Base-by-base conservation (phyloP, 495 filamentous ascomycete species). In the Xylaria palmicola region DNA sequence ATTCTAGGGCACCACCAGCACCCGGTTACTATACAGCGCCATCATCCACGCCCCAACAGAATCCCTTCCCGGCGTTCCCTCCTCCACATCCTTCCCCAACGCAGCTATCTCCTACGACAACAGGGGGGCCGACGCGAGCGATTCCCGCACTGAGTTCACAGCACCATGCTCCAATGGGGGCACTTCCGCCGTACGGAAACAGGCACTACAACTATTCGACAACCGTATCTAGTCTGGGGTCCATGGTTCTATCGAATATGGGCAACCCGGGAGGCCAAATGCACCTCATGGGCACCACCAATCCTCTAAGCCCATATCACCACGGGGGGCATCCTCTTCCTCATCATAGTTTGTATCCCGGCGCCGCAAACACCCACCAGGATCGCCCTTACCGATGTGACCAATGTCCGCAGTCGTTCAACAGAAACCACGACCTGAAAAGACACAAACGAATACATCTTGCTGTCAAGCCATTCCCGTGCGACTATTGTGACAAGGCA, bases 351-450 rank as follows among this genome's bases (percentile, higher is more conserved):
- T 68, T 83, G 78, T 74, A 81, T 84, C 63, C 85, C 74, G 40
- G 76, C 64, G 10, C 82, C 47, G 70, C 74, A 5, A 77, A 77
- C n/a, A 41, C 62, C 9, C 72, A 75, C 36, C 77, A 77, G 22
- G 94, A 98, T 60, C 84, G 93, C 7, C 94, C 95, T 0, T 98
- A 94, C 79, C 94, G 94, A 68, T 98, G 94, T 71, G 91, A 97
- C 65, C 79, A 89, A 68, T 98, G 95, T 67, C 86, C 90, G 0
- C 90, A 95, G 68, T 90, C 90, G 54, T 98, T 98, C 81, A 98
- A 96, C 71, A 82, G 94, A 6, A 98, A 98, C 57, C 95, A 98
- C 68, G 95, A 98, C 69, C 77, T 98, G 55, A 98, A 98, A 73
- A 84, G 94, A 44, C 94, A 98, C 67, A 96, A 96, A 73, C 79